Evolutionary conservation across 2,329 filamentous ascomycete species (phyloP), one percentile per base, ranked within the genome.

Genomic region (Epichloe hybrida): DNA sequence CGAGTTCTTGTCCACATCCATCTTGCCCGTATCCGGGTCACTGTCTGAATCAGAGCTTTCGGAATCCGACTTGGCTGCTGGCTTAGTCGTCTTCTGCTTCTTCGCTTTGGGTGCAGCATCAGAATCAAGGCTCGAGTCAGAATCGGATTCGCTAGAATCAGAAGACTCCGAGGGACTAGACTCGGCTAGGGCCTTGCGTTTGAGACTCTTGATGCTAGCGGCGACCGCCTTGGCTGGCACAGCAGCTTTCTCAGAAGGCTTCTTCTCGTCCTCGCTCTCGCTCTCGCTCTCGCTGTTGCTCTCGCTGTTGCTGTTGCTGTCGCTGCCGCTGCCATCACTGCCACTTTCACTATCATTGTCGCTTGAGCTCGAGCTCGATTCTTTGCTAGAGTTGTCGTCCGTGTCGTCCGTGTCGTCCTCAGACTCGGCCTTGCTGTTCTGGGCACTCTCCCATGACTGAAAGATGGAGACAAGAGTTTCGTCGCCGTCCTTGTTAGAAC

Each of bases 71-170:
- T 52, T 48, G 36, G 52, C 50, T 27, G 56, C 50, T n/a, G 52
- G 35, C 20, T 52, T 40, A 3, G 46, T 71, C 34, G 66, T 69
- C 62, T 72, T 73, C 54, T 63, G 63, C 65, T 79, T 81, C 69
- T 82, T 82, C 27, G 66, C 56, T 53, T 69, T 69, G 3, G 72
- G 75, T 52, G 74, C 69, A 40, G 69, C 69, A 39, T 74, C 72
- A 8, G 69, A 72, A 55, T 66, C 68, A 17, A 73, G 74, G 46
- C 68, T 63, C 1, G 67, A 67, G 13, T 58, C 60, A 4, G 66
- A 69, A 12, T 61, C 62, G 15, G 66, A 67, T 51, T 67, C 69
- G 42, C 57, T 59, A 4, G 55, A 57, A 15, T 56, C 55, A 12
- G 60, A 62, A 2, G 63, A 65, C 49, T 41, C 36, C 3, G 50